Evolutionary conservation across 2,329 filamentous ascomycete genomes (phyloP).

Genomic region (Clarireedia hainanense): DNA sequence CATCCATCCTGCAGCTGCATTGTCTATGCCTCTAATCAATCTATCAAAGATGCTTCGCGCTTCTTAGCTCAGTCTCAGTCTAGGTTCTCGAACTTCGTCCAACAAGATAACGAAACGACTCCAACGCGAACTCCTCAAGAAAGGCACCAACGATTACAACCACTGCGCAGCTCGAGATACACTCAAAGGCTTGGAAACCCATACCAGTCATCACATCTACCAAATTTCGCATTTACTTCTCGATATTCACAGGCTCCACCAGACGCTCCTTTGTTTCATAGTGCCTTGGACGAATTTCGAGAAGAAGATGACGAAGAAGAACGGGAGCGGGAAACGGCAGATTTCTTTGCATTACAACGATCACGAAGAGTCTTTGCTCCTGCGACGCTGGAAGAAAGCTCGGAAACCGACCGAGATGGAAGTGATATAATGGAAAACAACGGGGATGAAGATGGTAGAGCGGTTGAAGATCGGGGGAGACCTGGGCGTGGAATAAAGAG

Average conservation of each 20-base stretch:
- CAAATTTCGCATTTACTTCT: conserved; percentile 71
- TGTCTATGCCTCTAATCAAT: conserved; percentile 9
- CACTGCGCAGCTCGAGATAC: conserved; percentile 21
- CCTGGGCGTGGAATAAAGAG: conserved; percentile 46
- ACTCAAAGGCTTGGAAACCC: conserved; percentile 53
- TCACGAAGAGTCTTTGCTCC: conserved; percentile 84
- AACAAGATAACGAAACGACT: conserved; percentile 38
- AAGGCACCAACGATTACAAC: conserved; percentile 23
- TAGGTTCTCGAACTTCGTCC: conserved; percentile 66
- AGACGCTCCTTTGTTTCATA: conserved; percentile 91
- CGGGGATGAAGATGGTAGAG: conserved; percentile 38
- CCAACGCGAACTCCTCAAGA: conserved; percentile 30
- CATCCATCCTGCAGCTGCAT: neutral
- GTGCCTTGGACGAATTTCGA: conserved; percentile 78
- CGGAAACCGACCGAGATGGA: conserved; percentile 69
- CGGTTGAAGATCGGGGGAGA: conserved; percentile 39
- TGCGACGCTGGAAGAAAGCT: conserved; percentile 76
- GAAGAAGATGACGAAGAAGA: conserved; percentile 93
- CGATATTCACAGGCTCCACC: conserved; percentile 59
- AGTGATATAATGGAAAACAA: conserved; percentile 48
- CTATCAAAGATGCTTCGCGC: conserved; percentile 72
- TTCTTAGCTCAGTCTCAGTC: conserved; percentile 97
- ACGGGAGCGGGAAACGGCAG: conserved; percentile 83
- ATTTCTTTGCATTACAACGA: conserved; percentile 83
- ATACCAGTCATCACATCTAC: conserved; percentile 70